Base-by-base conservation (phyloP, 208 protist species). In the Crithidia thermophila region DNA sequence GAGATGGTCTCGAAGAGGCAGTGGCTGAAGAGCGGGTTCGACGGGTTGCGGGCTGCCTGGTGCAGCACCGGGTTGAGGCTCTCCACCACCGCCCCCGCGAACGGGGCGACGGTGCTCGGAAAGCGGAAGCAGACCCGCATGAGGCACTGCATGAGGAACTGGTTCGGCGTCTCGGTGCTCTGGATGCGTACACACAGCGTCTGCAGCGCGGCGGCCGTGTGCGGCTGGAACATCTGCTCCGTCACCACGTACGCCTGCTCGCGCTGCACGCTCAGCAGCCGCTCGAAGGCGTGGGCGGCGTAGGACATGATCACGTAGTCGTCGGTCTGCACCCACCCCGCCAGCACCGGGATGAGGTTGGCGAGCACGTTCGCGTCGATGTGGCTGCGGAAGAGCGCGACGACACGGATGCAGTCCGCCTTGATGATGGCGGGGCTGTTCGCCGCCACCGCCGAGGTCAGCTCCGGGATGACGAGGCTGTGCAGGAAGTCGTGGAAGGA, bases 1-100 rank as follows among this genome's bases (percentile, higher is more conserved):
- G 96, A 98, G 65, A 98, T 72, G 14, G 92, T 81, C 66, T 99
- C 98, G 55, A 99, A 99, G 55, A 99, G 82, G 65, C 91, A 98
- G 64, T 99, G 95, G 67, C 97, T 98, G 81, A 98, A 99, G 30
- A 88, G 53, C 10, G 97, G 96, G 66, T 99, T 98, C 18, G 74
- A 84, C 34, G 97, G 95, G 68, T 98, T 98, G 53, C 90, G 91
- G 28, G 75, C 75, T 14, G 96, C 95, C 14, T 49, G 25, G 31
- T 50, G 56, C 34, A 96, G 75, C 9, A 86, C 77, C 37, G 43
- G 39, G 43, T 72, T 79, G 36, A 95, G 46, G 21, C 58, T 71
- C 30, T 75, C 61, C 20, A 95, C 72, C 34, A 96, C 79, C 37
- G 86, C 75, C 6, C 72, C 78, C 3, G 87, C 67, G 77, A 82